Base-by-base conservation (phyloP, 2,329 filamentous ascomycete species). In the Dryadomyces quercus-mongolicae region DNA sequence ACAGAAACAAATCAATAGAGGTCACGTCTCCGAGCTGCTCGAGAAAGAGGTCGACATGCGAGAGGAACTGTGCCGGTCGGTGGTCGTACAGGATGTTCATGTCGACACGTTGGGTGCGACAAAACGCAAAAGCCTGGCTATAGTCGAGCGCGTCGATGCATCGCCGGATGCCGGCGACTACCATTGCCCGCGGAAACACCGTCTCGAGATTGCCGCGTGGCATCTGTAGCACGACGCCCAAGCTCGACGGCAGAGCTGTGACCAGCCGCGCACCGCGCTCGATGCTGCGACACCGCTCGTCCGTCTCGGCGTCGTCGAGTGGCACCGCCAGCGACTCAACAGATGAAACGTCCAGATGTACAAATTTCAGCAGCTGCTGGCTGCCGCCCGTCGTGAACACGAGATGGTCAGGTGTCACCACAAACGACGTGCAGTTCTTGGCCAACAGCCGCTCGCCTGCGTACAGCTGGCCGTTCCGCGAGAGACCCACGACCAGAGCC, bases 41-140 rank as follows among this genome's bases (percentile, higher is more conserved):
- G 36, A 97, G 74, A 63, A 98, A 95, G 0, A 87, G 68, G 0
- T 76, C 74, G 12, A 95, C 79, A 59, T 84, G 87, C 4, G 77
- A 72, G 66, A 96, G 76, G 65, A 98, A 96, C 60, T 94, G 87
- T 42, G 83, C 76, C 0, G 92, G 89, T n/a, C 83, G 82, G 68
- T 97, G 88, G 64, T 98, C 93, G 64, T 95, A 92, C 2, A 98
- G 74, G 57, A 98, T 92, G 64, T 98, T 98, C 86, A 97, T 91
- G 64, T 98, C 93, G 1, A 98, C 93, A 61, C 94, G 82, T 66
- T 98, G 94, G 21, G 84, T 92, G 51, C 93, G 83, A 66, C 93
- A 97, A 58, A 89, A 85, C 21, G 86, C 74, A 65, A 96, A 98
- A 0, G 93, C 93, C 52, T 80, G 81, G 50, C 78, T 81, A 64